Conservation (phyloP, 257 asterid genomes). For the Nicotiana attenuata region DNA sequence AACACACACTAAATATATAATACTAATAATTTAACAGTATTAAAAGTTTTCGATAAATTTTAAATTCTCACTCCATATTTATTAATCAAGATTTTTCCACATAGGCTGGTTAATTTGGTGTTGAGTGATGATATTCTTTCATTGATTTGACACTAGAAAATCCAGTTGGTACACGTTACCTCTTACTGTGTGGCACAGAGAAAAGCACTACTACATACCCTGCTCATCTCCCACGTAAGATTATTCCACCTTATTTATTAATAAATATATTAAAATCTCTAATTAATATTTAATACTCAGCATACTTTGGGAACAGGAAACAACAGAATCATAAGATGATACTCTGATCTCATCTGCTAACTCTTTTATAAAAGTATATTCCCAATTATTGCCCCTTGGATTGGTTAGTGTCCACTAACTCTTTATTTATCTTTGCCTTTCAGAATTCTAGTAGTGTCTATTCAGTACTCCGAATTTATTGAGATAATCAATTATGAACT, state of each 20-base stretch:
- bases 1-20: no score
- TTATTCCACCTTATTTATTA: background rate
- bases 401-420: background rate
- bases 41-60: no score
- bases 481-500: no score
- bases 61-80: no score
- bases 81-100: background rate
- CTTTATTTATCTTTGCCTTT: background rate
- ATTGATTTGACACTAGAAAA: background rate
- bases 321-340: slow-evolving; percentile 8
- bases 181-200: background rate
- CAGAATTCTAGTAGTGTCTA: background rate
- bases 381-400: background rate
- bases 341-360: slow-evolving; percentile 16
- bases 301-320: background rate
- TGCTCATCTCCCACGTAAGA: background rate
- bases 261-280: no score
- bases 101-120: background rate
- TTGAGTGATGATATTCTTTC: background rate
- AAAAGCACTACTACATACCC: background rate
- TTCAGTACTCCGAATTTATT: no score
- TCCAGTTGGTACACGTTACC: slow-evolving; percentile 7
- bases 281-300: background rate
- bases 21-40: no score
- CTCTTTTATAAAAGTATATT: background rate